These are phyloP conservation scores for Mychonastes homosphaera DNA, from an alignment of 139 green algal species.

Conservation along the genomic window DNA sequence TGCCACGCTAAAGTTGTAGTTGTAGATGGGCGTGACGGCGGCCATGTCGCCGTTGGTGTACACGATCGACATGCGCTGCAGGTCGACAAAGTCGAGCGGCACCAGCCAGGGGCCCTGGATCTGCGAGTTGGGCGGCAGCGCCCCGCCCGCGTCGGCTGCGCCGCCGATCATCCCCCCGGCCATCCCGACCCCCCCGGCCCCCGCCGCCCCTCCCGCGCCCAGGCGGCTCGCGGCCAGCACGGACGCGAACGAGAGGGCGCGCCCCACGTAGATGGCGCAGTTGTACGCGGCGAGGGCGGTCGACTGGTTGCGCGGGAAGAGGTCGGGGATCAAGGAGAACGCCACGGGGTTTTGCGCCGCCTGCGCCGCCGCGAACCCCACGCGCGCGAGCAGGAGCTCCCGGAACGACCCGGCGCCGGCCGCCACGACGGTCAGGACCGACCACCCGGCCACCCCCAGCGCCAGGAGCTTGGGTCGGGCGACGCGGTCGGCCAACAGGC, in stretches of 20 bases:
- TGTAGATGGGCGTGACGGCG: constrained; percentile 63
- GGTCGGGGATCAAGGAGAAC: constrained; percentile 69
- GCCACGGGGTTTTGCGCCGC: constrained; percentile 78
- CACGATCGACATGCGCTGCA: constrained; percentile 41
- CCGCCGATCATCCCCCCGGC: constrained; percentile 5
- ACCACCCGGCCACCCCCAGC: constrained; percentile 53
- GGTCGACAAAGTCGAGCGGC: constrained; percentile 65
- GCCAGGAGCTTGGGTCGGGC: constrained; percentile 55
- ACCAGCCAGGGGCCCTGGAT: too few species aligned
- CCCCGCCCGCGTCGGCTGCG: neutral
- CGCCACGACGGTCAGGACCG: constrained; percentile 48
- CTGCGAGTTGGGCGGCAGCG: constrained; percentile 12
- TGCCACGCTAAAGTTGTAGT: constrained; percentile 58
- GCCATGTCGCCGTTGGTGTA: constrained; percentile 58
- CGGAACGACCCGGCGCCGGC: constrained; percentile 34
- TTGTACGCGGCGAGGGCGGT: constrained; percentile 81
- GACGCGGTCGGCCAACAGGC: constrained; percentile 63
- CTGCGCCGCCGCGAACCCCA: constrained; percentile 71
- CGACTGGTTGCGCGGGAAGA: constrained; percentile 70
- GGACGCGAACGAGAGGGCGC: constrained; percentile 63
- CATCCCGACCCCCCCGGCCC: neutral
- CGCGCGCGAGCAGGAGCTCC: constrained; percentile 51
- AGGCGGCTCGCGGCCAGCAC: constrained; percentile 49
- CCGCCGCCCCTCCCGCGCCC: constrained; percentile 8
- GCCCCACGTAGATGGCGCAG: constrained; percentile 73